phyloP scores from a whole-genome alignment of 2,329 filamentous ascomycete species.

The Colletotrichum caudatum region DNA sequence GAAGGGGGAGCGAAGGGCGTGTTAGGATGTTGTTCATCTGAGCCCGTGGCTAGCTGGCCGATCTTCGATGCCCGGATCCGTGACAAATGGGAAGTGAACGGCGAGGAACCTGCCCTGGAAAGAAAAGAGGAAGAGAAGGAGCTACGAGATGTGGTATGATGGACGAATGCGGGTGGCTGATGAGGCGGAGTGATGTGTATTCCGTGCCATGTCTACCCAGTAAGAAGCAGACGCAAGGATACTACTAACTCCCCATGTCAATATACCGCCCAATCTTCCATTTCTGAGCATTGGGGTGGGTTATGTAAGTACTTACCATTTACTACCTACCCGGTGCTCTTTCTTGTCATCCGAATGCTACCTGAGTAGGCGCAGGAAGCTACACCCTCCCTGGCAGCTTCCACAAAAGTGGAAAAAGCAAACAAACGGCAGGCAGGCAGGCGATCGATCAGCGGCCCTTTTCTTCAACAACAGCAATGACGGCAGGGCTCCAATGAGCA shows the following conservation, averaged over 20 bases:
- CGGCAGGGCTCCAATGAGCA: neutral
- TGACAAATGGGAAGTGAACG: neutral
- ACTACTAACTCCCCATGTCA: too few species aligned
- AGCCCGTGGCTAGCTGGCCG: neutral
- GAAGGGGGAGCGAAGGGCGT: neutral
- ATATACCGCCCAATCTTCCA: neutral
- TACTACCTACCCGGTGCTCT: too few species aligned
- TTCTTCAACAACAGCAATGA: slow-evolving; percentile 21
- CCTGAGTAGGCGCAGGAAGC: too few species aligned
- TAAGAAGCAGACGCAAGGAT: too few species aligned
- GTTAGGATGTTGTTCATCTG: neutral
- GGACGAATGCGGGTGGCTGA: neutral
- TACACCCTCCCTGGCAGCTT: neutral
- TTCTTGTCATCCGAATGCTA: too few species aligned
- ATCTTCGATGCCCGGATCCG: neutral
- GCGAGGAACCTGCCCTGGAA: neutral
- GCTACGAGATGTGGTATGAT: neutral
- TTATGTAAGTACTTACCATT: neutral
- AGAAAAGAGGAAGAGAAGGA: neutral
- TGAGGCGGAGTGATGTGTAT: neutral
- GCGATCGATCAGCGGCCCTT: neutral
- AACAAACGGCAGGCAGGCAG: neutral
- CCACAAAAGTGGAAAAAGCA: neutral
- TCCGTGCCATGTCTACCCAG: neutral
- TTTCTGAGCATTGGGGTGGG: neutral